Evolutionary conservation across 1,139 yeast genomes (phyloP).

Genomic region (Hansenula sp.): DNA sequence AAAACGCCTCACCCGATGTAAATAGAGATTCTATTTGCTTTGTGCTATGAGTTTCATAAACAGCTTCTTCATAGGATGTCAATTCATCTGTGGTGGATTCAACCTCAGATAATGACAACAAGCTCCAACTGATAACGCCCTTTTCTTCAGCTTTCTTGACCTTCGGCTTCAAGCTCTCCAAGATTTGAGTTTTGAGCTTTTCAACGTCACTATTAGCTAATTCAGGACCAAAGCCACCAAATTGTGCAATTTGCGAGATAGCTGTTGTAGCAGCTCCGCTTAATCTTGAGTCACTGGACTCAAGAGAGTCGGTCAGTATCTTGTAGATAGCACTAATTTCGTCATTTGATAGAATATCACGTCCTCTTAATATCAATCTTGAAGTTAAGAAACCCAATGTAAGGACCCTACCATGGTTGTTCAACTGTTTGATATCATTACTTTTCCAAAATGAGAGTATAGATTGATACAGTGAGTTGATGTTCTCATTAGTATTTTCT

Average conservation of each 20-base stretch:
- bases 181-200: slow-evolving; percentile 24
- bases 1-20: slow-evolving; percentile 80
- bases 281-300: slow-evolving; percentile 10
- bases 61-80: slow-evolving; percentile 35
- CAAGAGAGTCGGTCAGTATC: slow-evolving; percentile 17
- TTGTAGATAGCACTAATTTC: slow-evolving; percentile 5
- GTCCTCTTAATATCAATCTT: slow-evolving; percentile 40
- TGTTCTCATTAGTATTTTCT: slow-evolving; percentile 15
- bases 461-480: slow-evolving; percentile 13
- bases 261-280: slow-evolving; percentile 39
- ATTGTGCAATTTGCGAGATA: slow-evolving; percentile 54
- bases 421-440: slow-evolving; percentile 4
- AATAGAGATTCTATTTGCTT: slow-evolving; percentile 75
- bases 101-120: slow-evolving; percentile 43
- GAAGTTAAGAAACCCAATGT: slow-evolving; percentile 49
- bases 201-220: slow-evolving; percentile 15
- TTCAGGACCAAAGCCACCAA: slow-evolving; percentile 49
- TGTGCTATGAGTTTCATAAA: slow-evolving; percentile 58
- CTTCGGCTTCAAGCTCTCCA: slow-evolving; percentile 34
- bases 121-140: slow-evolving; percentile 50
- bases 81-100: slow-evolving; percentile 16
- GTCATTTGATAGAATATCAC: slow-evolving; percentile 21
- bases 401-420: slow-evolving; percentile 27
- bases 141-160: slow-evolving; percentile 60
- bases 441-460: slow-evolving; percentile 6